phyloP scores from a whole-genome alignment of 371 early-diverging fungal species.

The Fennellomyces sp. region DNA sequence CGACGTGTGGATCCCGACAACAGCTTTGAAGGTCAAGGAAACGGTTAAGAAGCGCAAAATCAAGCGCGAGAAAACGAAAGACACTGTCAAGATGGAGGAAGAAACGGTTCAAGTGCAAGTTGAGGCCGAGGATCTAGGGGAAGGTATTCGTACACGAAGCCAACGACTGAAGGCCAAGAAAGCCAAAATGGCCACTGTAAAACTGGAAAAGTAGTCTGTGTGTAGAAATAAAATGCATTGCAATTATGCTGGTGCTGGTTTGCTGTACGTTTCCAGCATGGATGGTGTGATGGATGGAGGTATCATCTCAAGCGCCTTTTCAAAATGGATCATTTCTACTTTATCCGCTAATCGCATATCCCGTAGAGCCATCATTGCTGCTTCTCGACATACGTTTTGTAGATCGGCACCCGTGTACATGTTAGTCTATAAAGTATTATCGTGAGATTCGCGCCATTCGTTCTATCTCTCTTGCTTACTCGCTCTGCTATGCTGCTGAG shows the following conservation, averaged over 20 bases:
- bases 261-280: constrained; percentile 12
- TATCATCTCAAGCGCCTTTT: constrained; percentile 14
- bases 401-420: constrained; percentile 98
- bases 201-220: too few relatives aligned
- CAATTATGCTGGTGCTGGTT: not conserved
- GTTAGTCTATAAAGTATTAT: constrained; percentile 58
- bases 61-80: not conserved
- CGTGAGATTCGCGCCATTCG: not conserved
- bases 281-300: constrained; percentile 19
- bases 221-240: not conserved
- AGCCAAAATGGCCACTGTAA: not conserved
- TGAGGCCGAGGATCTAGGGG: not conserved
- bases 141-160: not conserved
- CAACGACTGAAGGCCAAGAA: not conserved
- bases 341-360: constrained; percentile 36
- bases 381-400: constrained; percentile 95
- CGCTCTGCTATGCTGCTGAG: constrained; percentile 63
- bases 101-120: not conserved
- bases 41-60: not conserved
- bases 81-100: not conserved
- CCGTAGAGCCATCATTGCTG: constrained; percentile 85
- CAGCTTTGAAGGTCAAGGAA: not conserved
- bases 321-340: constrained; percentile 45
- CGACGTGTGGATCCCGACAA: constrained; percentile 21
- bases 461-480: constrained; percentile 27